Conservation (phyloP, 768 basidiomycete species). For the Artomyces pyxidatus region DNA sequence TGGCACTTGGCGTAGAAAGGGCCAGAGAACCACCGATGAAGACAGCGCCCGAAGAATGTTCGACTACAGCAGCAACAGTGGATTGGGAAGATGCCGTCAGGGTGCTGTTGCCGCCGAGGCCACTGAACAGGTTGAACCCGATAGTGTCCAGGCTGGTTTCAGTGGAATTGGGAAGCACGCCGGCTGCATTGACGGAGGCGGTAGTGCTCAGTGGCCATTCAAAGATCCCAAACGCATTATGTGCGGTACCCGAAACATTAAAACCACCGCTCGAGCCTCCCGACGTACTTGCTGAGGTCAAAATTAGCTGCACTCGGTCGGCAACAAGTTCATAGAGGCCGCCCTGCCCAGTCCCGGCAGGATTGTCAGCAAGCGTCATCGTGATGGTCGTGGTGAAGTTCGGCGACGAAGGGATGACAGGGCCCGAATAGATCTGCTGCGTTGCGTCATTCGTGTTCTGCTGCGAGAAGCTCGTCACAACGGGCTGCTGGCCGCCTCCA, state of each 20-base stretch:
- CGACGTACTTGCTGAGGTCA: constrained; percentile 48
- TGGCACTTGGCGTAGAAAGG: constrained; percentile 43
- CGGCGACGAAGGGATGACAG: constrained; percentile 66
- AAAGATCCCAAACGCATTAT: constrained; percentile 72
- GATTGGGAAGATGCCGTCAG: constrained; percentile 30
- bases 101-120: constrained; percentile 40
- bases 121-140: constrained; percentile 53
- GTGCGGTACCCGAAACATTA: constrained; percentile 26
- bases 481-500: constrained; percentile 54
- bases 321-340: constrained; percentile 81
- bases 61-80: constrained; percentile 46
- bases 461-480: constrained; percentile 67
- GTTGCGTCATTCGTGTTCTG: constrained; percentile 55
- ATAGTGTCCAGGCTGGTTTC: constrained; percentile 60
- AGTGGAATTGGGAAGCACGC: constrained; percentile 55
- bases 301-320: constrained; percentile 71
- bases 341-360: constrained; percentile 52
- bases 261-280: constrained; percentile 25
- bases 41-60: constrained; percentile 56
- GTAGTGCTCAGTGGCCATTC: constrained; percentile 66
- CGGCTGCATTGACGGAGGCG: constrained; percentile 48
- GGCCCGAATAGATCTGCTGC: constrained; percentile 69
- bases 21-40: constrained; percentile 77
- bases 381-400: constrained; percentile 67
- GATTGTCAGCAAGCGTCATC: constrained; percentile 62